Conservation (phyloP, 192 early-diverging fungal species). For the Funneliformis geosporum region DNA sequence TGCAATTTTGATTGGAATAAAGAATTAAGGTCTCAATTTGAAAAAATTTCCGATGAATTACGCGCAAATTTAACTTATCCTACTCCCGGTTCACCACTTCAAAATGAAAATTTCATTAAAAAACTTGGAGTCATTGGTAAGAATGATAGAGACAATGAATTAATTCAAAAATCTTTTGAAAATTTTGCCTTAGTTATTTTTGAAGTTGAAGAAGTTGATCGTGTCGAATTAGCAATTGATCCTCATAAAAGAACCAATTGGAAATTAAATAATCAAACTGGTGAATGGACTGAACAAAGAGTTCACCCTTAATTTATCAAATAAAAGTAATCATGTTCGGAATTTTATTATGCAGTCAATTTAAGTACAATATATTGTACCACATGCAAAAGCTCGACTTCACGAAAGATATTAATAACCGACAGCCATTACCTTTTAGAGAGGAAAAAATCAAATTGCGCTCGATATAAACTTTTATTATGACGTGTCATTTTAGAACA, state of each 20-base stretch:
- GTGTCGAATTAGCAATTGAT: slow-evolving; percentile 21
- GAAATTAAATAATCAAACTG: neutral
- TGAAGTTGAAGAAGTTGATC: slow-evolving; percentile 40
- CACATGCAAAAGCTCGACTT: too few relatives aligned
- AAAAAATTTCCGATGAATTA: slow-evolving; percentile 30
- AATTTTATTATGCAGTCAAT: too few relatives aligned
- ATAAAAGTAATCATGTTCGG: too few relatives aligned
- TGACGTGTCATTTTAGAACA: too few relatives aligned
- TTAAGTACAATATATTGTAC: too few relatives aligned
- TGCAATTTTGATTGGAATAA: slow-evolving; percentile 36
- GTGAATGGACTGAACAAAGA: neutral
- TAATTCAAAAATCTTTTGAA: slow-evolving; percentile 35
- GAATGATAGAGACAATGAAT: slow-evolving; percentile 24
- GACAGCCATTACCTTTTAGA: too few relatives aligned
- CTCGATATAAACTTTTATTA: too few relatives aligned
- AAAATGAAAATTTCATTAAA: slow-evolving; percentile 1
- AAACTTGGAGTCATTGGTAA: slow-evolving; percentile 25
- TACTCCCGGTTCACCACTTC: slow-evolving; percentile 7
- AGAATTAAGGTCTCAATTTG: slow-evolving; percentile 36
- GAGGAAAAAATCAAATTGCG: too few relatives aligned
- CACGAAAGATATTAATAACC: too few relatives aligned
- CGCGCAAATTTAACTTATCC: slow-evolving; percentile 35
- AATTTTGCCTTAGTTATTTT: slow-evolving; percentile 42
- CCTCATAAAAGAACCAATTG: neutral
- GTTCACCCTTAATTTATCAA: neutral